These are phyloP conservation scores for Neurospora tetraspora DNA, from an alignment of 495 filamentous ascomycete species.

Conservation along the genomic window DNA sequence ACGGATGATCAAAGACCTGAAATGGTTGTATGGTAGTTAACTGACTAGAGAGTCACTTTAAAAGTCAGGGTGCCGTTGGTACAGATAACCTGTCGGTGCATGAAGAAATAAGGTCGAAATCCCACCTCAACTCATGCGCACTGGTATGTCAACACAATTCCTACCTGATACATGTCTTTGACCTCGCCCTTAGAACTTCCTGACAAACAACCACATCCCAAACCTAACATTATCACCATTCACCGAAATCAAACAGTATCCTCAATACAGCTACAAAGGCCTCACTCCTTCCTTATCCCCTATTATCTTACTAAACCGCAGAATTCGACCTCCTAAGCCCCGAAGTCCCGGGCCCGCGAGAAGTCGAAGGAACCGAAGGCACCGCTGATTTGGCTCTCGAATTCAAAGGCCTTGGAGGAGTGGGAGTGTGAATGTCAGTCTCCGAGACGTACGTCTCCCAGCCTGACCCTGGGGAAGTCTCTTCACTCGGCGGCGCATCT, in stretches of 20 bases:
- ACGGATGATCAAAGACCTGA: background rate
- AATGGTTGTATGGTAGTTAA: background rate
- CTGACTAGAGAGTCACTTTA: background rate
- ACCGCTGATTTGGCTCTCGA: background rate
- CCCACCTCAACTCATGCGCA: background rate
- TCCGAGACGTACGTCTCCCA: slow-evolving; percentile 3
- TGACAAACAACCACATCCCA: background rate
- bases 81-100: background rate
- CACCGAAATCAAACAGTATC: background rate
- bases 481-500: background rate
- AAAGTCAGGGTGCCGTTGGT: too few species aligned
- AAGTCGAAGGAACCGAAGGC: background rate
- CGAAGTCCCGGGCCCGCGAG: background rate
- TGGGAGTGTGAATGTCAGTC: background rate
- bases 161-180: background rate
- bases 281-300: background rate
- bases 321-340: background rate
- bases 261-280: background rate
- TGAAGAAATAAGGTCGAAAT: background rate
- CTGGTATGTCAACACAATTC: background rate
- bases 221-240: background rate
- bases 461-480: background rate
- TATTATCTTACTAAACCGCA: background rate
- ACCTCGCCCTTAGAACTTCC: background rate
- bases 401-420: background rate